Base-by-base conservation (phyloP, 495 filamentous ascomycete genomes). In the Xylaria acuta region DNA sequence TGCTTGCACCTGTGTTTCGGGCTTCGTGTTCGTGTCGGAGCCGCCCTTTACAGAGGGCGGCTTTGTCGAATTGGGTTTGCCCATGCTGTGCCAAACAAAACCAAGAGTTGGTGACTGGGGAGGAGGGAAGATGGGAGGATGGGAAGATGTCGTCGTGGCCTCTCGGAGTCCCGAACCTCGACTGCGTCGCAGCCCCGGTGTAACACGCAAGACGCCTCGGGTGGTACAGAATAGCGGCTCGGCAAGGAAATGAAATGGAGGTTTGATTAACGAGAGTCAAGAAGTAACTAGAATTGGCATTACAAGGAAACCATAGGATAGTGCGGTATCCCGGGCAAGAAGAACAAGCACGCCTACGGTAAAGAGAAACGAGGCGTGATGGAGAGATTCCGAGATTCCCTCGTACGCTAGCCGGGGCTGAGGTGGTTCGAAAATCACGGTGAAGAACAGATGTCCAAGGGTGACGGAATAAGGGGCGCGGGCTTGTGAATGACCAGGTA, bases 231-330 rank as follows among this genome's bases (percentile, higher is more conserved):
- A 51, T 49, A 70, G 62, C 36, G 41, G 40, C 6, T 38, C 25
- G 43, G 38, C 12, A 72, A 74, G 65, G 54, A 74, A 75, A 69
- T 69, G 56, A 62, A 74, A 76, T 73, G 53, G 64, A 47, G 63
- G 68, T 27, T n/a, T 51, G 73, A 66, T 84, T 82, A 85, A 85
- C 75, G 83, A 86, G 75, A 82, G 84, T 85, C 75, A 75, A 80
- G 59, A 71, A 71, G 45, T 79, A 84, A 83, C 77, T 74, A 78
- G 64, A 84, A 82, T 49, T 58, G 62, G 69, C 75, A 84, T 86
- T 84, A 85, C 78, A 84, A 83, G 70, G 78, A 75, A 51, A 77
- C 66, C 74, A 78, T 77, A 78, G 73, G 77, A 77, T 67, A 73
- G 38, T 56, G 22, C 0, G 49, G 45, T 56, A 65, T 38, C 40